phyloP scores from a whole-genome alignment of 2,329 filamentous ascomycete genomes.

The Teratosphaeria destructans region DNA sequence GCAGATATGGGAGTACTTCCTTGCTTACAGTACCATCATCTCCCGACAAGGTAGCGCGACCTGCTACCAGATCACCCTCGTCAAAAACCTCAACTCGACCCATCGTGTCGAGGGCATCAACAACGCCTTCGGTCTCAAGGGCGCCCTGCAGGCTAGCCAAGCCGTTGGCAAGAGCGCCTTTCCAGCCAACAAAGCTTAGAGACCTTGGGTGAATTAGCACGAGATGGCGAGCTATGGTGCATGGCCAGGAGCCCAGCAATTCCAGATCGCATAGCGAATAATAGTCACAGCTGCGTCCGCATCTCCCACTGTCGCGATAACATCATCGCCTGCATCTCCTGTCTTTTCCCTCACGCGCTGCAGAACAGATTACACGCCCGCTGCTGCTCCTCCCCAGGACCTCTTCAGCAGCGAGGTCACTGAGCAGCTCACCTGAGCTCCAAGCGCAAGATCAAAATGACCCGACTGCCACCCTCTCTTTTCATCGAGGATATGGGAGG shows the following conservation, averaged over 20 bases:
- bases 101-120: slow-evolving; percentile 68
- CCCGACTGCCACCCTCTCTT: neutral
- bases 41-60: slow-evolving; percentile 75
- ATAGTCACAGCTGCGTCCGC: neutral
- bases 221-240: neutral
- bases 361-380: neutral
- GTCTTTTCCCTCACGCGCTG: neutral
- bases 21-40: slow-evolving; percentile 73
- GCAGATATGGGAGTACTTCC: slow-evolving; percentile 85
- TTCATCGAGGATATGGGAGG: neutral
- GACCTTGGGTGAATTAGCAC: neutral
- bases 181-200: slow-evolving; percentile 16
- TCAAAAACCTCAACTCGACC: slow-evolving; percentile 83
- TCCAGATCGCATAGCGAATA: neutral
- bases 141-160: slow-evolving; percentile 48
- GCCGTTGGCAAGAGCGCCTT: slow-evolving; percentile 23
- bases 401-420: neutral
- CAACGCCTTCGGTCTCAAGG: slow-evolving; percentile 58
- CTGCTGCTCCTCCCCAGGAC: neutral
- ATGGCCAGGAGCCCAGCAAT: neutral
- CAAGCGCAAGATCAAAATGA: neutral
- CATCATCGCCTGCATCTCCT: neutral
- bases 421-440: neutral
- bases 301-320: neutral
- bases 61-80: slow-evolving; percentile 75